These are phyloP conservation scores for Pugionium cornutum DNA, from an alignment of 345 rosid genomes.

Conservation along the genomic window DNA sequence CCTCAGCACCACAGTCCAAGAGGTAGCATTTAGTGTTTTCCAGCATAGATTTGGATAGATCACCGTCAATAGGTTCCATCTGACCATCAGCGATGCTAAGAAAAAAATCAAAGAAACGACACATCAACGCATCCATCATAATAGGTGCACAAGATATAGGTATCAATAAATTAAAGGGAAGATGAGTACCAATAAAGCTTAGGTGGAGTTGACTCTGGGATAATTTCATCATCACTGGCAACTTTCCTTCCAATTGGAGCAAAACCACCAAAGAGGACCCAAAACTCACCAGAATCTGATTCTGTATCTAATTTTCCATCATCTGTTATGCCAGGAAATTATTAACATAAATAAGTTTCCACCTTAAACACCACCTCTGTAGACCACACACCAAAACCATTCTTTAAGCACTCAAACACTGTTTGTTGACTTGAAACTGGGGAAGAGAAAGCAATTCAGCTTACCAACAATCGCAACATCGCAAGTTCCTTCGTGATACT, in stretches of 20 bases:
- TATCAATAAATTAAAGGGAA: background rate
- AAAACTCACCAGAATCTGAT: slow-evolving; percentile 91
- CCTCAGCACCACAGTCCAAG: slow-evolving; percentile 81
- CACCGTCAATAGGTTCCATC: slow-evolving; percentile 62
- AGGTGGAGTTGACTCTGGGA: slow-evolving; percentile 41
- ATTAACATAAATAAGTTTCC: slow-evolving; percentile 12
- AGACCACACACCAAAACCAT: background rate
- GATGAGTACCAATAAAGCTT: background rate
- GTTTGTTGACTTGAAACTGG: slow-evolving; percentile 8
- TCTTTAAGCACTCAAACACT: slow-evolving; percentile 14
- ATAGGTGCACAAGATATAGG: background rate
- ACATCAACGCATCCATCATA: background rate
- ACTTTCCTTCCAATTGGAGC: slow-evolving; percentile 84
- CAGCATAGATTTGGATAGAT: slow-evolving; percentile 72
- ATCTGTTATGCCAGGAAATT: slow-evolving; percentile 50
- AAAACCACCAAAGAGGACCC: slow-evolving; percentile 95
- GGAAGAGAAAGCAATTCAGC: slow-evolving; percentile 17
- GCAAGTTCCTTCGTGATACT: slow-evolving; percentile 77
- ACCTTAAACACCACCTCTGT: background rate
- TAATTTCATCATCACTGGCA: slow-evolving; percentile 70
- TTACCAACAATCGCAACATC: slow-evolving; percentile 88
- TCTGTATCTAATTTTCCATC: slow-evolving; percentile 73
- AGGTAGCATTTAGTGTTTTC: slow-evolving; percentile 85
- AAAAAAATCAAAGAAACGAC: background rate
- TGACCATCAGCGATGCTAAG: slow-evolving; percentile 66